Evolutionary conservation across 108 stramenopile species (phyloP).

Genomic region (Pseudonitzschia multiseries): DNA sequence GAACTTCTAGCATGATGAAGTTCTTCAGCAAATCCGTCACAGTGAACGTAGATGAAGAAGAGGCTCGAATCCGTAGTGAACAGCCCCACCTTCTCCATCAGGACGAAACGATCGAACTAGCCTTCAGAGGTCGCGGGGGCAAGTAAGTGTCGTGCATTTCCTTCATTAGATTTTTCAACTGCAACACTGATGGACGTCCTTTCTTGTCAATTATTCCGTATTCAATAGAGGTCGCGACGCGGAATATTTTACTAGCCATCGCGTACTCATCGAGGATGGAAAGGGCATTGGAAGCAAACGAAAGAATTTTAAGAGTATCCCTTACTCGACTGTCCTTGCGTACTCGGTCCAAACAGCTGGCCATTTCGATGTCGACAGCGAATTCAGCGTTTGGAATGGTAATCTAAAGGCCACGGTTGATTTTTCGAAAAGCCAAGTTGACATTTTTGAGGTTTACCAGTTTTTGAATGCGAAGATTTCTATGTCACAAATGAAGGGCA

Average conservation of each 20-base stretch:
- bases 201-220: too few species aligned
- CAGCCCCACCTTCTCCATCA: conserved; percentile 40
- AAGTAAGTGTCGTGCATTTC: conserved; percentile 20
- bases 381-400: conserved; percentile 40
- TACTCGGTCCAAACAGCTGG: conserved; percentile 74
- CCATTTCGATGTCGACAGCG: conserved; percentile 56
- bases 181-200: too few species aligned
- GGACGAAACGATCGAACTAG: neutral
- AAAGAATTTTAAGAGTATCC: conserved; percentile 53
- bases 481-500: too few species aligned
- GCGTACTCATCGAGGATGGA: conserved; percentile 59
- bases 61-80: conserved; percentile 33
- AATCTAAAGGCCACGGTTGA: conserved; percentile 52
- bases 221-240: conserved; percentile 45
- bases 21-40: conserved; percentile 38
- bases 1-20: too few species aligned
- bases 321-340: conserved; percentile 58
- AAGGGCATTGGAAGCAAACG: conserved; percentile 61
- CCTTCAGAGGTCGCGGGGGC: conserved; percentile 40
- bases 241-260: conserved; percentile 50
- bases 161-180: too few species aligned
- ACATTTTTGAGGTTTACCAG: conserved; percentile 63
- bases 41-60: conserved; percentile 47
- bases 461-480: conserved; percentile 55
- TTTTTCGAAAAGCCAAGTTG: conserved; percentile 57